A percentile compares a stretch with the other conserved stretches of the same genome.
Conservation (phyloP, 129 eudicot genomes). For the Gnaphalium uliginosum region DNA sequence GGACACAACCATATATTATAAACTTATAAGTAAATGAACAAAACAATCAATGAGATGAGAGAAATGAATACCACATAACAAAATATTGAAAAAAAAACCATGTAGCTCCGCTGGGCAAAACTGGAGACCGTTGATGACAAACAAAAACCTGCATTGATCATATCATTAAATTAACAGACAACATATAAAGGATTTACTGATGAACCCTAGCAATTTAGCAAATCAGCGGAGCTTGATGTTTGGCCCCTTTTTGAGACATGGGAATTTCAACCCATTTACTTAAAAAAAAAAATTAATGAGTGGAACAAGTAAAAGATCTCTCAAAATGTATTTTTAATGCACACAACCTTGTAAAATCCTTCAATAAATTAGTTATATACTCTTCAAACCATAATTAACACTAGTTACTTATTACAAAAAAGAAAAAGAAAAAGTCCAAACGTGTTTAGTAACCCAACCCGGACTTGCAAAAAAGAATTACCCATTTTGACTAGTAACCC, state of each 20-base stretch:
- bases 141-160: conserved; percentile 33
- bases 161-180: not conserved
- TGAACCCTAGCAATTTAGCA: not conserved
- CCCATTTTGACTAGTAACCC: not conserved
- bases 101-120: conserved; percentile 39
- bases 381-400: no score
- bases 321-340: no score
- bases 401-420: no score
- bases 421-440: no score
- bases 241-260: not conserved
- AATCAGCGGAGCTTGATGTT: not conserved
- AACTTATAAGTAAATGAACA: conserved; percentile 1
- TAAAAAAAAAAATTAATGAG: not conserved
- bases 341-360: no score
- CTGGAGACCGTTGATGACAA: conserved; percentile 27
- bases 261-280: no score
- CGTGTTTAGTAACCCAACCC: no score
- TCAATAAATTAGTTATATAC: no score
- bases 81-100: conserved; percentile 22
- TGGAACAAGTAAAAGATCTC: no score
- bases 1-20: conserved; percentile 13
- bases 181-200: not conserved
- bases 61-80: conserved; percentile 17
- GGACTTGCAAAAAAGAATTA: not conserved
- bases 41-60: not conserved